Base-by-base conservation (phyloP, 345 rosid genomes). In the Camelina neglecta region DNA sequence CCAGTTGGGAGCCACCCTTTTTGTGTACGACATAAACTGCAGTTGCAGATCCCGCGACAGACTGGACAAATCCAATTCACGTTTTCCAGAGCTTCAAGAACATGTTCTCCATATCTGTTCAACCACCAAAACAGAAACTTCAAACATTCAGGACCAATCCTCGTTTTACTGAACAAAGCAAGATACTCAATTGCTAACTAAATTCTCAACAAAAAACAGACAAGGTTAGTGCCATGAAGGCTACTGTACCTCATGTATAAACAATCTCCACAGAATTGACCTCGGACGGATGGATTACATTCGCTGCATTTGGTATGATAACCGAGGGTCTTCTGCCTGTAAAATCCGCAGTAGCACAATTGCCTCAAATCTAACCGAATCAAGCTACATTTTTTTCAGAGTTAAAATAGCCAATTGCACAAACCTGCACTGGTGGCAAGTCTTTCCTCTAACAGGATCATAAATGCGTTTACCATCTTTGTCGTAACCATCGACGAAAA, bases 351-450 rank as follows among this genome's bases (percentile, higher is more conserved):
- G 33, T 44, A 21, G 9, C 47, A 48, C 45, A 15, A 15, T 11
- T 12, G 51, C 15, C 23, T 21, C 33, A 54, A 29, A 10, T 5
- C 21, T 24, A 41, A 36, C 20, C 5, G 3, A 47, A 67, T 41
- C 4, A 51, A 69, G 48, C 69, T 45, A 11, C 69, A 56, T 20
- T 26, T 29, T 29, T 29, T 49, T 6, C 12, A 5, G 63, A 45
- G 56, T 53, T n/a, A 35, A 47, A 59, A 39, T 2, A 26, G 9
- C 7, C 11, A 42, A 73, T 56, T 26, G 1, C 11, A 16, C 79
- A 47, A n/a, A 89, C 97, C 97, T 86, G 89, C 99, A 95, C 41
- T 95, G 99, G 67, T 94, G 99, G 79, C 99, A 94, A 81, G 91
- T 86, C 79, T 90, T 92, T 73, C 97, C 97, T 7, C 75, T 88